Conservation (phyloP, 176 grass and related monocot genomes). For the Carex cristatella region DNA sequence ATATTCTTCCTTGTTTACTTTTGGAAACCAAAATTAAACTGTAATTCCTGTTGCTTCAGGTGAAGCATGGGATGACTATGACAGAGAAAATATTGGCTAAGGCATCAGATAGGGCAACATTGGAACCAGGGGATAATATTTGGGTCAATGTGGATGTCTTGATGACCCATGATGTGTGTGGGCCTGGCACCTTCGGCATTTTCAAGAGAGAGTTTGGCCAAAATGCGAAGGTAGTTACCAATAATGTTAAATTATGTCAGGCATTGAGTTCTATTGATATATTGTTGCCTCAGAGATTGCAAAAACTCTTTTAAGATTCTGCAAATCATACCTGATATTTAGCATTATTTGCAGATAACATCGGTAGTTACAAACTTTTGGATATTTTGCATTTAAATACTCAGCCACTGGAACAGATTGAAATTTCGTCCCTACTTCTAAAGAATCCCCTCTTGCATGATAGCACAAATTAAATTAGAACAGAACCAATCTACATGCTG, state of each 20-base stretch:
- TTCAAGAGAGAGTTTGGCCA: conserved; percentile 86
- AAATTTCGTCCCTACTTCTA: not conserved
- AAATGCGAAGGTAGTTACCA: conserved; percentile 41
- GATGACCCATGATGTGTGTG: conserved; percentile 90
- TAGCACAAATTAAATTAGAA: not conserved
- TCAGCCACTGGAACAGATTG: not conserved
- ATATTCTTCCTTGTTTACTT: not conserved
- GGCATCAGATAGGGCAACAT: conserved; percentile 48
- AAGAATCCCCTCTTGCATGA: not conserved
- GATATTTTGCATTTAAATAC: not conserved
- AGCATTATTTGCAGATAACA: not conserved
- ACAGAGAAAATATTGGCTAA: conserved; percentile 96
- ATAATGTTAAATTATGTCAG: not conserved
- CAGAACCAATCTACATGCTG: not conserved
- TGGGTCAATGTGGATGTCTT: conserved; percentile 96
- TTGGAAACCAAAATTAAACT: not conserved
- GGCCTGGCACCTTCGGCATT: conserved; percentile 64
- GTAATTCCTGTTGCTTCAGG: conserved; percentile 22
- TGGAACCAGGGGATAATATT: conserved; percentile 86
- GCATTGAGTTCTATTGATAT: not conserved
- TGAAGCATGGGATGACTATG: conserved; percentile 79
- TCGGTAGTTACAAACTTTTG: not conserved
- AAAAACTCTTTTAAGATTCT: not conserved
- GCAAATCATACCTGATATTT: not conserved
- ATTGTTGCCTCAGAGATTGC: not conserved